Evolutionary conservation across 2,329 filamentous ascomycete genomes (phyloP).

Genomic region (Botrytis byssoidea): DNA sequence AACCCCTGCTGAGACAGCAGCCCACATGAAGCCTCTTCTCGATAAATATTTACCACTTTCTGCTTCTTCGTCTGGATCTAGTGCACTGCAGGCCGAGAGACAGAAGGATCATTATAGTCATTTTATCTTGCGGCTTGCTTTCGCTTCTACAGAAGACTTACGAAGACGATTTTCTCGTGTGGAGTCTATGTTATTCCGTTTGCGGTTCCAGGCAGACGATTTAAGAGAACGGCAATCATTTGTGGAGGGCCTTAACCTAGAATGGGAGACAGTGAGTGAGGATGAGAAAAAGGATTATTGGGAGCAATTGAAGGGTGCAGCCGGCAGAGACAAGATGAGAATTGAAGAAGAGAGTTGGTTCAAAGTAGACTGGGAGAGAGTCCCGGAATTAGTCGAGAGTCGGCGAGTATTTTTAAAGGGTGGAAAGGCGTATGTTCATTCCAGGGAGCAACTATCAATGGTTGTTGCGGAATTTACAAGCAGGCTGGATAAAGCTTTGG

Average conservation of each 20-base stretch:
- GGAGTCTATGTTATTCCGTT: conserved; percentile 84
- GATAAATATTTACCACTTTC: conserved; percentile 83
- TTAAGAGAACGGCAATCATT: conserved; percentile 71
- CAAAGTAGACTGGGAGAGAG: conserved; percentile 93
- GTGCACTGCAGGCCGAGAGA: conserved; percentile 66
- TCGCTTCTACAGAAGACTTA: conserved; percentile 86
- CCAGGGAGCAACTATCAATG: conserved; percentile 82
- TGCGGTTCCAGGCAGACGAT: conserved; percentile 79
- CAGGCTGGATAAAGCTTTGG: conserved; percentile 75
- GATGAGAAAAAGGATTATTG: conserved; percentile 62
- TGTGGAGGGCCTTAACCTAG: conserved; percentile 71
- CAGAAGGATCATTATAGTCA: conserved; percentile 98
- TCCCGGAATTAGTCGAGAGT: conserved; percentile 83
- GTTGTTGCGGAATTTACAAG: conserved; percentile 83
- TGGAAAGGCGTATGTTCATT: conserved; percentile 89
- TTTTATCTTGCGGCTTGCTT: conserved; percentile 92
- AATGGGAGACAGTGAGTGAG: conserved; percentile 80
- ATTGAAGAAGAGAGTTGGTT: conserved; percentile 85
- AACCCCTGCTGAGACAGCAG: conserved; percentile 73
- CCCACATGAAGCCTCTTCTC: conserved; percentile 81
- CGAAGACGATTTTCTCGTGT: conserved; percentile 81
- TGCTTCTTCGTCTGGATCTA: conserved; percentile 64
- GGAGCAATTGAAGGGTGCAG: conserved; percentile 39
- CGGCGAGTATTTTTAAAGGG: conserved; percentile 72
- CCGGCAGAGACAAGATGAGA: conserved; percentile 41